Base-by-base conservation (phyloP, 2,329 filamentous ascomycete genomes). In the Balansia obtecta region DNA sequence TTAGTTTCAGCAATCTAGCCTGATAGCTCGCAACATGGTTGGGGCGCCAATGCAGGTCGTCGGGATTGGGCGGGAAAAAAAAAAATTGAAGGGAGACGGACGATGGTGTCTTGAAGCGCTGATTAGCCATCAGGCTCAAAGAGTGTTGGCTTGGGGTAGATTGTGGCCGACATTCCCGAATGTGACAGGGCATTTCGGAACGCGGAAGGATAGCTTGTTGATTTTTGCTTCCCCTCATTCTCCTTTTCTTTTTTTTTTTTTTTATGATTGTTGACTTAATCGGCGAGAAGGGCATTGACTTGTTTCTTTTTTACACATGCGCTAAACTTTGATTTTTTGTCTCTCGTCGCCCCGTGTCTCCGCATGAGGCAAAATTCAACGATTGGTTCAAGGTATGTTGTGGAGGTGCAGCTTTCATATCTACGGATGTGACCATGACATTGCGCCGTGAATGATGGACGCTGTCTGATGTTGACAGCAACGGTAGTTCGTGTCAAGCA, bases 311-410 rank as follows among this genome's bases (percentile, higher is more conserved):
- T n/a, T n/a, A n/a, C 22, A 27, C 6, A 6, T 27, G 22, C 22
- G 22, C 22, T 27, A 27, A 27, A 27, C 22, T 27, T 27, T 27
- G 22, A 18, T 18, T 49, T 45, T 45, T 40, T 13, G 30, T 33
- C 6, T 18, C 27, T n/a, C n/a, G 45, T 46, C n/a, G 13, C 15
- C n/a, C 11, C 10, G 20, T 20, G 45, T 32, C 33, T 20, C 49
- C 34, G n/a, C 22, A 39, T 45, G 34, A 34, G 18, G 45, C 46
- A 48, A 33, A 40, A 39, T 32, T 18, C 27, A 30, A 51, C 45
- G 45, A 51, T 51, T 48, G 50, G 45, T 20, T 43, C 20, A 33
- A 6, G 33, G 6, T 10, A 44, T n/a, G 22, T 27, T n/a, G n/a
- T n/a, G 22, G 22, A 27, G 22, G 22, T 27, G 3, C 22, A 6